Evolutionary conservation across 2,329 filamentous ascomycete genomes (phyloP).

Genomic region (Epichloe amarillans): DNA sequence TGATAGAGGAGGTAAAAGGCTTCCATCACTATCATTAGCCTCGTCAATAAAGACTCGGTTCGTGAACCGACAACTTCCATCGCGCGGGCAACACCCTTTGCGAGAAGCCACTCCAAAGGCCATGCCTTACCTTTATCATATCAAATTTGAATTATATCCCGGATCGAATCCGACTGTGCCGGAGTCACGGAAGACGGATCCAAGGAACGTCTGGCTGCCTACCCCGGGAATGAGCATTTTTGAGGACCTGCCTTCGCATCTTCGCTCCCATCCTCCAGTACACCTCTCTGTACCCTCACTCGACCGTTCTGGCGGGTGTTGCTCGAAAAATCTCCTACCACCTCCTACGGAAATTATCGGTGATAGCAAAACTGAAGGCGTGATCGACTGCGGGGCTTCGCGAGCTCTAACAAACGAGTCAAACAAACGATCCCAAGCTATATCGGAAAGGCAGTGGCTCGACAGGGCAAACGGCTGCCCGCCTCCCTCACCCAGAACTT

Average conservation of each 20-base stretch:
- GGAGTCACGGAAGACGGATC: slow-evolving; percentile 4
- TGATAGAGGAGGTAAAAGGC: no score
- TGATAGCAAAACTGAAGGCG: slow-evolving; percentile 8
- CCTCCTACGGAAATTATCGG: neutral
- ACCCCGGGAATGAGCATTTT: slow-evolving; percentile 36
- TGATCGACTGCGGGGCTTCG: slow-evolving; percentile 38
- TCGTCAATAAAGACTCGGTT: neutral
- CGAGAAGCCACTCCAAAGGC: slow-evolving; percentile 1
- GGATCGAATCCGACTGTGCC: slow-evolving; percentile 23
- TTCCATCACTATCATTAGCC: neutral
- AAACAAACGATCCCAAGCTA: slow-evolving; percentile 23
- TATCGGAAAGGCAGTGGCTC: slow-evolving; percentile 27
- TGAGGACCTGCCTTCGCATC: slow-evolving; percentile 39
- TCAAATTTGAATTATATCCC: slow-evolving; percentile 53
- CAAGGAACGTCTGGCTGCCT: slow-evolving; percentile 36
- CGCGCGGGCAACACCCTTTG: neutral
- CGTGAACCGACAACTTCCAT: neutral
- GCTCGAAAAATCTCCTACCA: neutral
- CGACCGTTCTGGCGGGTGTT: neutral
- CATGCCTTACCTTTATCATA: slow-evolving; percentile 53
- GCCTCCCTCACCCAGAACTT: slow-evolving; percentile 28
- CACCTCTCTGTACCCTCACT: slow-evolving; percentile 10
- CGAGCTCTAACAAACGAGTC: slow-evolving; percentile 19
- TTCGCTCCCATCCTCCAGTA: slow-evolving; percentile 13
- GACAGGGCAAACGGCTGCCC: slow-evolving; percentile 27